Percentiles rank a stretch among this genome's conserved stretches.
Evolutionary conservation across 2,329 filamentous ascomycete genomes (phyloP).

Genomic region (Nemania abortiva): DNA sequence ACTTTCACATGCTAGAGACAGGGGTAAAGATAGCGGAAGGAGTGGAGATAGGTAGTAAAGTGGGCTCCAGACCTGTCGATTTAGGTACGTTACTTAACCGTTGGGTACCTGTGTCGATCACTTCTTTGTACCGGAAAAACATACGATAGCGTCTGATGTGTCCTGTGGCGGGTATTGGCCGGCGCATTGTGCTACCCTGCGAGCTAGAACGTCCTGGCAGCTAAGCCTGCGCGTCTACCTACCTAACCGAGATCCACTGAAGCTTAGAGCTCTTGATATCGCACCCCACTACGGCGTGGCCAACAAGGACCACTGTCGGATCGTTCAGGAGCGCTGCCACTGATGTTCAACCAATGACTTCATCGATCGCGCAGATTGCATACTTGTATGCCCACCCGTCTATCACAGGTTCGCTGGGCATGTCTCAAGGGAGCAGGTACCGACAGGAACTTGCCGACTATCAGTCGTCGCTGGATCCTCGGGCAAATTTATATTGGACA

Average conservation of each 20-base stretch:
- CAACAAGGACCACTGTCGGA: conserved; percentile 21
- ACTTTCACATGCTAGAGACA: conserved; percentile 41
- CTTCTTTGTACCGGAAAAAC: not conserved
- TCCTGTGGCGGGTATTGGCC: not conserved
- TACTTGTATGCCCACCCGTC: conserved; percentile 19
- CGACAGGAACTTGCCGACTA: conserved; percentile 23
- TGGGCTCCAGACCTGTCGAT: conserved; percentile 8
- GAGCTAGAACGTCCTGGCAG: not conserved
- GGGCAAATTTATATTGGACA: conserved; percentile 1
- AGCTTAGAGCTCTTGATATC: conserved; percentile 18
- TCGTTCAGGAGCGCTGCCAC: conserved; percentile 11
- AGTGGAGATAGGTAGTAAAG: conserved; percentile 6
- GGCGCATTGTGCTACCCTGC: not conserved
- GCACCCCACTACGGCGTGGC: conserved; percentile 27
- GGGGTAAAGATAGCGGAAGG: conserved; percentile 34
- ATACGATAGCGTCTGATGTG: conserved; percentile 18
- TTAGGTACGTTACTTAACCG: not conserved
- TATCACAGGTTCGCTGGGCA: conserved; percentile 21
- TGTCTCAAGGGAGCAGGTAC: not conserved
- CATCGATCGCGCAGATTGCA: conserved; percentile 35
- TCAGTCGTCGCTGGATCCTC: conserved; percentile 21
- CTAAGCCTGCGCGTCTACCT: not conserved
- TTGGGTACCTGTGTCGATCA: not conserved
- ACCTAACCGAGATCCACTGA: not conserved
- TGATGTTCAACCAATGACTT: conserved; percentile 38